Base-by-base conservation (phyloP, 768 basidiomycete species). In the Mycena pura region DNA sequence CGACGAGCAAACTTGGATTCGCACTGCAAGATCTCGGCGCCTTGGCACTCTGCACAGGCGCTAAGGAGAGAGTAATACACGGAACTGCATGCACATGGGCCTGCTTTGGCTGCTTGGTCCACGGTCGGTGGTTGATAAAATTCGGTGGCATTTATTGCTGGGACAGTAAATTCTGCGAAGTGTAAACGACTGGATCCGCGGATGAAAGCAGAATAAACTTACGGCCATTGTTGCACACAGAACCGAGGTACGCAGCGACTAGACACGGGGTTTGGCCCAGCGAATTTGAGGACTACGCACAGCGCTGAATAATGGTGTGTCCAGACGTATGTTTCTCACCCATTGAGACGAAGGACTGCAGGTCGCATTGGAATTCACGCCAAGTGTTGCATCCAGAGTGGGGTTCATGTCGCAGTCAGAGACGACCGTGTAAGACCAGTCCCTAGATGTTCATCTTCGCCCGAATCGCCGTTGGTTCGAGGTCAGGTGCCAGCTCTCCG, bases 31-130 rank as follows among this genome's bases (percentile, higher is more conserved):
- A 73, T 77, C 8, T 69, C 43, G 15, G 69, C 72, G 27, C 60
- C 69, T 68, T 86, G 85, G 65, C 85, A 86, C 11, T 69, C 65
- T 5, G 80, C 76, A 65, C 85, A 86, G n/a, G 83, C 82, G 51
- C 78, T 79, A 57, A 83, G 64, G 64, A 84, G 64, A n/a, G 80
- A 80, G 70, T 85, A 86, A 44, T 80, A 80, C 11, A 86, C 81
- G 0, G 83, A 77, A 64, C 79, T 84, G 69, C 84, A 85, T 62
- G 70, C 70, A 68, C 85, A 86, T n/a, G 61, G n/a, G 51, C 79
- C 82, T 15, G 72, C 77, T 22, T 70, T 17, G 51, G 79, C 82
- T 15, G 72, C 77, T 22, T 70, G 61, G 8, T 44, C 60, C 28
- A 56, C 13, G 17, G 69, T 68, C 8, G 83, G 82, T 2, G 80